Evolutionary conservation across 1,139 yeast genomes (phyloP).

Genomic region (Kurtzmaniella quercitrusa): DNA sequence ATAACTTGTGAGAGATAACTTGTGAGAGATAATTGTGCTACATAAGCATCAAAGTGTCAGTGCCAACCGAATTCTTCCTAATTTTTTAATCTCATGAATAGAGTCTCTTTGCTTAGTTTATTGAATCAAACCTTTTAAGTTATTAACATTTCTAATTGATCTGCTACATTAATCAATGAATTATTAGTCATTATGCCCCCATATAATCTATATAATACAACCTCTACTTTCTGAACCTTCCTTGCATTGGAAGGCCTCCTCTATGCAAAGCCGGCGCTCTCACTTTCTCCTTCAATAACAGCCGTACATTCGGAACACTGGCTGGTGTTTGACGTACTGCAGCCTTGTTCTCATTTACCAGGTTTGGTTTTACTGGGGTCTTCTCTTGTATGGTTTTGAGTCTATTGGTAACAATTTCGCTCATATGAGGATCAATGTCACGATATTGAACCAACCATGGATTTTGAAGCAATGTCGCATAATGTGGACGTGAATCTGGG

Average conservation of each 20-base stretch:
- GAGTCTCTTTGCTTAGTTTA: too few relatives aligned
- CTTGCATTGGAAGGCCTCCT: conserved; percentile 24
- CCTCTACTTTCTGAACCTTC: conserved; percentile 1
- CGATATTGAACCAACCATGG: conserved; percentile 71
- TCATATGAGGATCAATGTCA: conserved; percentile 43
- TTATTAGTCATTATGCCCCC: background rate
- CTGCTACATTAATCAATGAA: background rate
- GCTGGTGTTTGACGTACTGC: conserved; percentile 10
- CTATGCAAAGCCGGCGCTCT: conserved; percentile 43
- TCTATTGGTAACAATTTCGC: conserved; percentile 31
- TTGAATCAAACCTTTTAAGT: too few relatives aligned
- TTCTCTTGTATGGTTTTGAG: conserved; percentile 27
- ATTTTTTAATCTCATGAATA: too few relatives aligned
- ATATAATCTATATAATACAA: background rate
- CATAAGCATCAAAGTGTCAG: too few relatives aligned
- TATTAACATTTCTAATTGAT: too few relatives aligned
- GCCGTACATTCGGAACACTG: conserved; percentile 22
- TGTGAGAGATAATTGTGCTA: too few relatives aligned
- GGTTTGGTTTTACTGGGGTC: conserved; percentile 9
- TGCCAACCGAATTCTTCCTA: too few relatives aligned
- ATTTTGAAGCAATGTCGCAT: conserved; percentile 66
- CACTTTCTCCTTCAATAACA: conserved; percentile 35
- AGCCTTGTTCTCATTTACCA: conserved; percentile 13
- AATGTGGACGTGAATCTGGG: conserved; percentile 82
- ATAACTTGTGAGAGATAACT: too few relatives aligned